Percentiles rank a stretch among this genome's conserved stretches.
phyloP scores from a whole-genome alignment of 2,329 filamentous ascomycete species.

The Huntiella abstrusa region DNA sequence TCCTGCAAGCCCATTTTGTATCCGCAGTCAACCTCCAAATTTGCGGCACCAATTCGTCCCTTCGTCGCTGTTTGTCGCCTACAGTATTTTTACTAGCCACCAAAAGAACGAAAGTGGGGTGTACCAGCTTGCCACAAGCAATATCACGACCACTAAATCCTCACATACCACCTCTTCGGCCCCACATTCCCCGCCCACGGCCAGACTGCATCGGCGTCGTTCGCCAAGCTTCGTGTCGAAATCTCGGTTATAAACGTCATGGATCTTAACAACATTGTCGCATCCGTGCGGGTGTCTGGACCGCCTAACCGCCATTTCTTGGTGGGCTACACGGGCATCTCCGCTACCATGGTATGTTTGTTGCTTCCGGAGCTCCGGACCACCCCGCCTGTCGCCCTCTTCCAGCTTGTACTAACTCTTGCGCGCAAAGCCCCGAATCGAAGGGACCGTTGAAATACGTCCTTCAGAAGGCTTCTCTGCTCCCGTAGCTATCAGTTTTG shows the following conservation, averaged over 20 bases:
- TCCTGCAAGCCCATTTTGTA: too few relatives aligned
- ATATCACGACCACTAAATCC: too few relatives aligned
- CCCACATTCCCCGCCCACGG: not conserved
- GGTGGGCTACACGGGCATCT: conserved; percentile 94
- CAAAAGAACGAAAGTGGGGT: too few relatives aligned
- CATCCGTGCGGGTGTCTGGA: conserved; percentile 88
- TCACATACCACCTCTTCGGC: too few relatives aligned
- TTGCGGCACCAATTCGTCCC: too few relatives aligned
- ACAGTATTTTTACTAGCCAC: too few relatives aligned
- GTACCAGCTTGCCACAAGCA: too few relatives aligned
- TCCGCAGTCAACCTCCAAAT: too few relatives aligned
- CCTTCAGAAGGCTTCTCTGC: conserved; percentile 71
- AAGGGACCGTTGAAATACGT: conserved; percentile 92
- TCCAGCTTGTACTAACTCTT: not conserved
- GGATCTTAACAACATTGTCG: conserved; percentile 31
- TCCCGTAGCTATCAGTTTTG: conserved; percentile 76
- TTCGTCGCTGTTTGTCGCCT: too few relatives aligned
- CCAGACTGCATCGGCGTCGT: too few relatives aligned
- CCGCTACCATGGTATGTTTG: conserved; percentile 72
- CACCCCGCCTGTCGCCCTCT: not conserved
- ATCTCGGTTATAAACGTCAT: not conserved
- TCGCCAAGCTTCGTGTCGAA: not conserved
- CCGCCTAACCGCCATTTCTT: conserved; percentile 94
- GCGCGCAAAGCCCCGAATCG: conserved; percentile 61
- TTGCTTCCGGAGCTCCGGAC: not conserved